Evolutionary conservation across 208 protist genomes (phyloP).

Genomic region (Leishmania martiniquensis): DNA sequence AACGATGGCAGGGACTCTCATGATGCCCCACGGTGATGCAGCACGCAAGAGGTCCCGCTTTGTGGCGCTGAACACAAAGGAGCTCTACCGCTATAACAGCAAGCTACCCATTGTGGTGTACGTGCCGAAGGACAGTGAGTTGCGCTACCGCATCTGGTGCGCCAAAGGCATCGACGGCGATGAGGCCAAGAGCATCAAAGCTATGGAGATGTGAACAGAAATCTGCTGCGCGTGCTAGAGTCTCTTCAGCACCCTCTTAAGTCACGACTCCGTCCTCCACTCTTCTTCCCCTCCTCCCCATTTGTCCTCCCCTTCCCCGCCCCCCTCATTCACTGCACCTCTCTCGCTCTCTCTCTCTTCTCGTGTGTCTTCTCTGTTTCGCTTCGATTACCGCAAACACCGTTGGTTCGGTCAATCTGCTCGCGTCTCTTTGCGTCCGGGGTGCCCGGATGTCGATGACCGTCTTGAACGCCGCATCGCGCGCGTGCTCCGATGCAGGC

Average conservation of each 20-base stretch:
- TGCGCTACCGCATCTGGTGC: conserved; percentile 63
- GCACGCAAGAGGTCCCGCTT: conserved; percentile 40
- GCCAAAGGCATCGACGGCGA: conserved; percentile 9
- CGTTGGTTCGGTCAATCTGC: no score
- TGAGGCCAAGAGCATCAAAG: conserved; percentile 5
- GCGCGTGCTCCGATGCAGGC: no score
- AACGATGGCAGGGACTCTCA: conserved; percentile 21
- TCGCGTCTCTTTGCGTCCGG: no score
- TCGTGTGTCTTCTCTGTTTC: no score
- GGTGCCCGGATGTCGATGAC: no score
- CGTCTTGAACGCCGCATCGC: no score
- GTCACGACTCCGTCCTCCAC: background rate
- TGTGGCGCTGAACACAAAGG: conserved; percentile 20
- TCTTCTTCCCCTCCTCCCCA: background rate
- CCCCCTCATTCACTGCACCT: no score
- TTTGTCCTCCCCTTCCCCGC: background rate
- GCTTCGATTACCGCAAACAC: no score
- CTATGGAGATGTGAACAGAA: conserved; percentile 1
- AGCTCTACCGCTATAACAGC: conserved; percentile 55
- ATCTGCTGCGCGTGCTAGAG: background rate
- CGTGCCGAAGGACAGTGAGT: conserved; percentile 44
- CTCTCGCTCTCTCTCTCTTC: no score
- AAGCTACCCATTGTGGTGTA: conserved; percentile 63
- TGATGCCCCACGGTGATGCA: conserved; percentile 40
- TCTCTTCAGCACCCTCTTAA: background rate